Evolutionary conservation across 352 stramenopile genomes (phyloP), one percentile per base, ranked within the genome.

Genomic region (Phytophthora macrochlamydospora): DNA sequence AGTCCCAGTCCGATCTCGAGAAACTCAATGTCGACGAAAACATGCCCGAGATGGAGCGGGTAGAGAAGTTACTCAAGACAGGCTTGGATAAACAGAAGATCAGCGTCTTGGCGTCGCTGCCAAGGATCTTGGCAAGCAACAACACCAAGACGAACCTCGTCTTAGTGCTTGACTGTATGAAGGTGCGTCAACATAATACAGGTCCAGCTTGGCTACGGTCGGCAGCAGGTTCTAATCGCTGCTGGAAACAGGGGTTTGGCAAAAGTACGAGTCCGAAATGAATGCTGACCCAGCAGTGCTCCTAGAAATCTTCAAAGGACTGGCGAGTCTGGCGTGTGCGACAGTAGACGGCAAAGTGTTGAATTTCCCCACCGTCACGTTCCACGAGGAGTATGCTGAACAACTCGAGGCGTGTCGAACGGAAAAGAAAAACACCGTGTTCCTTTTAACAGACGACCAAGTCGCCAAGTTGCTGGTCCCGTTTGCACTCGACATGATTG

Each of bases 11-110:
- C 28, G 87, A 94, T 57, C 69, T 94, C 7, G 87, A 94, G 54
- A 93, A 93, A 59, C 80, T 94, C 48, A 91, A 94, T 79, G 83
- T 94, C 14, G 75, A 77, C n/a, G 87, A 94, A 73, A 86, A 94
- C 51, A 85, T 94, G 69, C 73, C 80, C 8, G 87, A 94, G 69
- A 90, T 94, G 75, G 83, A 92, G 65, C 69, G 87, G 29, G 75
- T 83, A 1, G 85, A 94, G 60, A 81, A 90, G n/a, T 59, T 94
- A 28, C 75, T 94, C 53, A 85, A 83, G 56, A 92, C 63, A 28
- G 87, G 87, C 3, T 69, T 94, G 29, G 85, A 93, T 51, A 90
- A 89, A 56, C 87, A 94, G 38, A 92, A 92, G 53, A 84, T 94
- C 57, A 93, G 81, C 51, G 79, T 94, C 11, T 67, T 94, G 42